Evolutionary conservation across 2,329 filamentous ascomycete species (phyloP).

Genomic region (Pseudogymnoascus sp.): DNA sequence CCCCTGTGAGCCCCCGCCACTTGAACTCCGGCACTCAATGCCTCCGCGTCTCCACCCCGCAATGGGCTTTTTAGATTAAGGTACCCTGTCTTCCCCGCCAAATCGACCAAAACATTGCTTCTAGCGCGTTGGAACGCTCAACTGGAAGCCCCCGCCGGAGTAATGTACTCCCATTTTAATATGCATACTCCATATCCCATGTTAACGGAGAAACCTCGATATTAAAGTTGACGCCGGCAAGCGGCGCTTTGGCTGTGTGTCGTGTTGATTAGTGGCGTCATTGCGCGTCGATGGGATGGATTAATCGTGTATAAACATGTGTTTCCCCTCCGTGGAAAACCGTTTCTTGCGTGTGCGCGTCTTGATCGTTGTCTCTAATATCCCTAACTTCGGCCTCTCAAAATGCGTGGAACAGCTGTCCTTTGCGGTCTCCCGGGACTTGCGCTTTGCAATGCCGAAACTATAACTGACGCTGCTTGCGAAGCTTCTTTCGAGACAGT

Average conservation of each 20-base stretch:
- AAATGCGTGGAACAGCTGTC: background rate
- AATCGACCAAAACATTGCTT: background rate
- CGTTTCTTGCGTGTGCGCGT: background rate
- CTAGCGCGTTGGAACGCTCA: background rate
- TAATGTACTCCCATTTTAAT: background rate
- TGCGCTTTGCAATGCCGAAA: background rate
- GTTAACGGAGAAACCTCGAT: background rate
- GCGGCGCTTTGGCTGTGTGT: background rate
- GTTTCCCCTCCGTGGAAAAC: background rate
- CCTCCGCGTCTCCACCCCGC: background rate
- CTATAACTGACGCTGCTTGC: constrained; percentile 11
- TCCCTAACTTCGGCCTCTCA: background rate
- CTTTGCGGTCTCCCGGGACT: background rate
- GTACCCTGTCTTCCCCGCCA: constrained; percentile 2
- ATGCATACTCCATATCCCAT: background rate
- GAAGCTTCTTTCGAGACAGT: constrained; percentile 17
- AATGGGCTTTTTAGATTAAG: background rate
- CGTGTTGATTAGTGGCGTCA: background rate
- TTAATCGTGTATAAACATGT: background rate
- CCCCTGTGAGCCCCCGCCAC: background rate
- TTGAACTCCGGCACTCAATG: background rate
- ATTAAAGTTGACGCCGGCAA: background rate
- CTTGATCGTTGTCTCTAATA: background rate
- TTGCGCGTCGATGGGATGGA: background rate
- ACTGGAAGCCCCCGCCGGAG: constrained; percentile 3